Conservation (phyloP, 306 rosid species). For the Canavalia ensiformis region DNA sequence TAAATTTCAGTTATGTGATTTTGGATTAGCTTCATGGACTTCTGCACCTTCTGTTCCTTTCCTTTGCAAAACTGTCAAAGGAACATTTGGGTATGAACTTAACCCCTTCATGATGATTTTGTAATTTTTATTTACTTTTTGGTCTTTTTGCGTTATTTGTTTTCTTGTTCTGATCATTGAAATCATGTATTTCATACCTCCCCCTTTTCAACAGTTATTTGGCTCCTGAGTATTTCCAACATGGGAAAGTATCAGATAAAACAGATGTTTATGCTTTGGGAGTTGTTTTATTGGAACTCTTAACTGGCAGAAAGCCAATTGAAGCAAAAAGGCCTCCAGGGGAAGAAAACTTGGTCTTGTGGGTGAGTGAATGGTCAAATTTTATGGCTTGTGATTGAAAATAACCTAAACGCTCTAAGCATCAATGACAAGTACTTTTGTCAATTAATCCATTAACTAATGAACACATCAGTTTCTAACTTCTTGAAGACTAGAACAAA, state of each 20-base stretch:
- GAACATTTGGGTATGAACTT: constrained; percentile 85
- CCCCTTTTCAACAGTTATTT: constrained; percentile 63
- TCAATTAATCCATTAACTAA: constrained; percentile 7
- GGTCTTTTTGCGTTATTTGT: neutral
- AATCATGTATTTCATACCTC: constrained; percentile 14
- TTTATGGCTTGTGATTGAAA: constrained; percentile 38
- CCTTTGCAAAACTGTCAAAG: constrained; percentile 90
- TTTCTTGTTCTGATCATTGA: constrained; percentile 29
- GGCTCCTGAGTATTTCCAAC: constrained; percentile 96
- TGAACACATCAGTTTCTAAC: constrained; percentile 25
- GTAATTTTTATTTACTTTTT: neutral
- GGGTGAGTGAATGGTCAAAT: constrained; percentile 67
- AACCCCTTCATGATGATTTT: constrained; percentile 2
- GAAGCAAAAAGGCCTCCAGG: constrained; percentile 74
- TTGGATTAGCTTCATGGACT: constrained; percentile 94
- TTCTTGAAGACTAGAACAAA: neutral
- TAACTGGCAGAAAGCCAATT: constrained; percentile 84
- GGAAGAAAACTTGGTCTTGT: constrained; percentile 79
- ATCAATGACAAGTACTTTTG: neutral
- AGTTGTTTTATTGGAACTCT: constrained; percentile 81
- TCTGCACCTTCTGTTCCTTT: constrained; percentile 87
- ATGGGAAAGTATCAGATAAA: constrained; percentile 85
- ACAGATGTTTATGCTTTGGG: constrained; percentile 93
- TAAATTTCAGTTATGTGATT: constrained; percentile 75
- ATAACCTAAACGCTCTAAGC: constrained; percentile 6